A percentile compares a stretch with the other conserved stretches of the same genome.
Evolutionary conservation across 2,329 filamentous ascomycete species (phyloP).

Genomic region (Pseudocercospora macadamiae): DNA sequence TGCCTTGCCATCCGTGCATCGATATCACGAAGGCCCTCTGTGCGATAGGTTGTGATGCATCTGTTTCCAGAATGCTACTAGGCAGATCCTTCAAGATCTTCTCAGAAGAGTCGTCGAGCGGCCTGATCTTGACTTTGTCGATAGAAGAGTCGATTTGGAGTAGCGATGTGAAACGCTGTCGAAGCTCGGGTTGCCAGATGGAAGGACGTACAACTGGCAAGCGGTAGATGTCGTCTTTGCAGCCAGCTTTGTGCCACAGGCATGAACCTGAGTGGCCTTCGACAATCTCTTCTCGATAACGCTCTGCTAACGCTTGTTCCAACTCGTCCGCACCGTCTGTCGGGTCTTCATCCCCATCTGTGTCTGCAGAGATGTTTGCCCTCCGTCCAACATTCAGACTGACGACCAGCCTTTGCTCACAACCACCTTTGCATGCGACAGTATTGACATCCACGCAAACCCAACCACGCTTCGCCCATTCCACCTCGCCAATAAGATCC

Average conservation of each 20-base stretch:
- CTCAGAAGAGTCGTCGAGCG: slow-evolving; percentile 19
- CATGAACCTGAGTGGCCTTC: slow-evolving; percentile 79
- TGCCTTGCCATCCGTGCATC: slow-evolving; percentile 55
- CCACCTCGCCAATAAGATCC: slow-evolving; percentile 79
- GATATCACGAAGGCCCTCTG: slow-evolving; percentile 39
- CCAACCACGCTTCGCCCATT: slow-evolving; percentile 96
- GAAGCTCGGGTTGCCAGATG: slow-evolving; percentile 40
- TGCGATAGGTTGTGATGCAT: slow-evolving; percentile 11
- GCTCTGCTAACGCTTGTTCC: slow-evolving; percentile 70
- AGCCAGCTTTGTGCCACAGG: slow-evolving; percentile 84
- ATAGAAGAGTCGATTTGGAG: slow-evolving; percentile 33
- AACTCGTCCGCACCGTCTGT: slow-evolving; percentile 37
- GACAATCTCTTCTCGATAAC: slow-evolving; percentile 73
- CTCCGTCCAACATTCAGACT: slow-evolving; percentile 61
- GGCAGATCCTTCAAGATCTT: slow-evolving; percentile 35
- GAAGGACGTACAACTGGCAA: slow-evolving; percentile 49
- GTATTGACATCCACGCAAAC: slow-evolving; percentile 80
- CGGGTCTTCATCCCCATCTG: slow-evolving; percentile 56
- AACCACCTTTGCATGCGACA: slow-evolving; percentile 79
- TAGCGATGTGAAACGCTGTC: slow-evolving; percentile 32
- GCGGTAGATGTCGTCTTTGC: slow-evolving; percentile 73
- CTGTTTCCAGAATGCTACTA: slow-evolving; percentile 25
- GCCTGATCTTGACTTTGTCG: slow-evolving; percentile 27
- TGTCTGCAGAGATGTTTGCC: slow-evolving; percentile 42
- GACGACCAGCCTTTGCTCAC: slow-evolving; percentile 80